A percentile compares a stretch with the other conserved stretches of the same genome.
Evolutionary conservation across 192 early-diverging fungal genomes (phyloP).

Genomic region (Mortierella hygrophila): DNA sequence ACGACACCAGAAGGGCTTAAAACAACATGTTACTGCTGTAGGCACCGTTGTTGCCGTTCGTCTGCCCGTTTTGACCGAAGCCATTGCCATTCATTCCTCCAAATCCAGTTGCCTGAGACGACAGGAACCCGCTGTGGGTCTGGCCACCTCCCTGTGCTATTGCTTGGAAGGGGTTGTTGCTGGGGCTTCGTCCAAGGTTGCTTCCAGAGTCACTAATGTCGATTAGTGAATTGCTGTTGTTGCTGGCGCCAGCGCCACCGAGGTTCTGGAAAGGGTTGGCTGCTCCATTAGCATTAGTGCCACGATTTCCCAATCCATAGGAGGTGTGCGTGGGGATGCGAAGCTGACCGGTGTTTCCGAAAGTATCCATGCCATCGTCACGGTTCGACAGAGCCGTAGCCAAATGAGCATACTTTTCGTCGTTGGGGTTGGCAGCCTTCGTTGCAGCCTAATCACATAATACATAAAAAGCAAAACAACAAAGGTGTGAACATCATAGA

Average conservation of each 20-base stretch:
- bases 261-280: slow-evolving; percentile 47
- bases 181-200: slow-evolving; percentile 18
- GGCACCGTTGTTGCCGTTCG: slow-evolving; percentile 12
- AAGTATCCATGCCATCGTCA: slow-evolving; percentile 68
- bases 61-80: not conserved
- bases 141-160: not conserved
- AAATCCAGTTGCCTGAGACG: slow-evolving; percentile 42
- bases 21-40: slow-evolving; percentile 45
- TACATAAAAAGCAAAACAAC: not conserved
- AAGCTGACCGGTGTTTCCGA: slow-evolving; percentile 65
- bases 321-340: slow-evolving; percentile 56
- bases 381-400: slow-evolving; percentile 25
- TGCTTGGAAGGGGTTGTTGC: slow-evolving; percentile 47
- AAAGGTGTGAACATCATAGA: not conserved
- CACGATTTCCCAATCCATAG: slow-evolving; percentile 32
- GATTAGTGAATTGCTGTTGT: slow-evolving; percentile 39
- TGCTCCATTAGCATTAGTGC: slow-evolving; percentile 16
- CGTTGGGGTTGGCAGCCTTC: slow-evolving; percentile 15
- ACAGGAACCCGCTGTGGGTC: slow-evolving; percentile 19
- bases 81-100: slow-evolving; percentile 16
- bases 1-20: not conserved
- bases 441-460: not conserved
- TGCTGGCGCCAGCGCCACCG: slow-evolving; percentile 18
- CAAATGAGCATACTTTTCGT: slow-evolving; percentile 36
- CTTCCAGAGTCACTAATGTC: slow-evolving; percentile 27